Evolutionary conservation across 441 rosid genomes (phyloP), one percentile per base, ranked within the genome.

Genomic region (Populus hybrid): DNA sequence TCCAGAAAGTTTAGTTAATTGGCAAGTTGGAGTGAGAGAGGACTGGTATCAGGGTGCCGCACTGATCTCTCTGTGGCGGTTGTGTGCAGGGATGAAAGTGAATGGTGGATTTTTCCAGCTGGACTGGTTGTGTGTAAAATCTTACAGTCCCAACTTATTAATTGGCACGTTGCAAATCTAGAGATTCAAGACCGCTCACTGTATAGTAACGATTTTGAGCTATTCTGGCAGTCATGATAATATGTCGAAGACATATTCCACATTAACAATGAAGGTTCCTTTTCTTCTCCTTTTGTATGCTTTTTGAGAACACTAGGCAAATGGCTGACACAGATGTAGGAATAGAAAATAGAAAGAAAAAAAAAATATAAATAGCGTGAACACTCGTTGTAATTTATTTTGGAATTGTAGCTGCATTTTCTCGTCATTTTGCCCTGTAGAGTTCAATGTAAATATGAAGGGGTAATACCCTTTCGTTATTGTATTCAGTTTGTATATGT

Each of bases 81-180:
- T 79, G 6, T 83, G 81, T 84, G 92, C 93, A 97, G 99, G 98
- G 99, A 97, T 80, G 99, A 97, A 80, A 93, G 97, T 77, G 99
- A 95, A 84, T 93, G 99, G 98, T 95, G 99, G 99, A 88, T 97
- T 77, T 94, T 97, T 82, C 99, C 99, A 21, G 95, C 89, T n/a
- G 98, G 95, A 64, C 85, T 97, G 81, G 97, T 97, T 71, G 71
- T 94, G 28, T 97, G 99, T 87, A 97, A 97, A 86, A 85, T 90
- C 72, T 82, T 95, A 73, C 99, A 97, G 75, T 91, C 99, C 9
- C 98, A 94, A 82, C 98, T 95, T 71, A 86, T 95, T 81, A 95
- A 97, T 78, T 90, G 99, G 90, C 99, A 95, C 80, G 90, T 95
- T 64, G 98, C 98, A 1, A 93, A 97, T 84, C 90, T 93, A 85